Conservation (phyloP, 257 asterid genomes). For the Nicotiana sylvestris region DNA sequence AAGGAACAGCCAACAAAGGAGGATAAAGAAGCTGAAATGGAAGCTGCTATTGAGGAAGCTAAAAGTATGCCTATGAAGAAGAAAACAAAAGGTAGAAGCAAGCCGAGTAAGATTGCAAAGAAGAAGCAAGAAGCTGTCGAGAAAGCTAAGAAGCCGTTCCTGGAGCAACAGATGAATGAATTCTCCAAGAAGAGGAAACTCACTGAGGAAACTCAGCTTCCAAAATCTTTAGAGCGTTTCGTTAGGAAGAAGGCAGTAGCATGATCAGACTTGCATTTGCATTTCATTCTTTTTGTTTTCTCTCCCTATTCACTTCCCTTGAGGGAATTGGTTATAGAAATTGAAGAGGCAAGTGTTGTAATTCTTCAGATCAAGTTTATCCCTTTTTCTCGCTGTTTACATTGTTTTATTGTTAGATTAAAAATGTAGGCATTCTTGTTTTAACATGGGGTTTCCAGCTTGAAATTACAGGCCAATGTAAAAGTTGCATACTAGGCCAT, state of each 20-base stretch:
- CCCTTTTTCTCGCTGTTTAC: background rate
- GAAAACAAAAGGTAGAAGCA: conserved; percentile 90
- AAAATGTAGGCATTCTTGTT: conserved; percentile 1
- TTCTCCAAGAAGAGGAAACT: conserved; percentile 43
- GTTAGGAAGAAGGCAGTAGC: conserved; percentile 39
- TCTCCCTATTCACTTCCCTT: background rate
- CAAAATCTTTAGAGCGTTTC: conserved; percentile 65
- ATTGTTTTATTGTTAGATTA: background rate
- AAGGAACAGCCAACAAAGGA: conserved; percentile 43
- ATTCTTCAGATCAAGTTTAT: background rate
- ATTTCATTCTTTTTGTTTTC: conserved; percentile 21
- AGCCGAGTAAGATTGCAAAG: conserved; percentile 67
- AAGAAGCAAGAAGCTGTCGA: conserved; percentile 67
- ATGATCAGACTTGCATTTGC: conserved; percentile 25
- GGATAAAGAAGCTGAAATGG: conserved; percentile 60
- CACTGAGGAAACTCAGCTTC: conserved; percentile 47
- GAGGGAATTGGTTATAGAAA: background rate
- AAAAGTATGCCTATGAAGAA: conserved; percentile 48
- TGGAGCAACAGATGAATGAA: conserved; percentile 35
- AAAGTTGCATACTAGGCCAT: background rate
- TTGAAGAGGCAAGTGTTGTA: background rate
- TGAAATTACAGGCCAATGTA: conserved; percentile 1
- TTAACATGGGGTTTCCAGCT: background rate
- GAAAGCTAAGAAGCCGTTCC: conserved; percentile 59
- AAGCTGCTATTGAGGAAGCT: conserved; percentile 61